Percentiles rank a stretch among this genome's conserved stretches.
Evolutionary conservation across 805 yeast genomes (phyloP).

Genomic region (Schwanniomyces occidentalis): DNA sequence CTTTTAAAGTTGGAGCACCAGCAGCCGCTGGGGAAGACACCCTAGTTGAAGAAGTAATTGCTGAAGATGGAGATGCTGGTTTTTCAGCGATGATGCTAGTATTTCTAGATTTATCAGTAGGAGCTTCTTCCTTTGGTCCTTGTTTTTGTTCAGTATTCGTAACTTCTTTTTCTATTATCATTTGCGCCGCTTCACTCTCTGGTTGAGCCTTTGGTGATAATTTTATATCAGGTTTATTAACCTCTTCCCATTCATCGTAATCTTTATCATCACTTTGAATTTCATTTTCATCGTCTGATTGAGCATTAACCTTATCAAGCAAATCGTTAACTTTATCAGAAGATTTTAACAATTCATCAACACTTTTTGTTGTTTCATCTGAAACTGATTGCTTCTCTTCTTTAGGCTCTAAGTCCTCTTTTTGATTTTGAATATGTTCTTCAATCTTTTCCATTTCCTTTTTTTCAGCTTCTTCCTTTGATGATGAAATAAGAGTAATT

Average conservation of each 20-base stretch:
- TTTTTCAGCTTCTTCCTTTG: slow-evolving; percentile 21
- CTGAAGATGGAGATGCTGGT: slow-evolving; percentile 5
- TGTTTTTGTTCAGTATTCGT: slow-evolving; percentile 5
- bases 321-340: slow-evolving; percentile 35
- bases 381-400: too few species aligned
- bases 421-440: slow-evolving; percentile 9
- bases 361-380: slow-evolving; percentile 17
- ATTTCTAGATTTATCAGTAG: not conserved
- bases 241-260: slow-evolving; percentile 43
- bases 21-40: too few species aligned
- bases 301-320: slow-evolving; percentile 38
- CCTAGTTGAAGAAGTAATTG: slow-evolving; percentile 11
- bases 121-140: slow-evolving; percentile 8
- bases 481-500: slow-evolving; percentile 27
- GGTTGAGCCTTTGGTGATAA: slow-evolving; percentile 8
- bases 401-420: slow-evolving; percentile 9
- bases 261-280: slow-evolving; percentile 24
- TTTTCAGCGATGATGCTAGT: slow-evolving; percentile 1
- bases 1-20: slow-evolving; percentile 64
- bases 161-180: not conserved
- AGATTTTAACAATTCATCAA: slow-evolving; percentile 39
- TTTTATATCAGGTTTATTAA: slow-evolving; percentile 25
- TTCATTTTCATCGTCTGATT: slow-evolving; percentile 40
- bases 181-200: not conserved
- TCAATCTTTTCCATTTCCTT: slow-evolving; percentile 16